Evolutionary conservation across 345 rosid genomes (phyloP), one percentile per base, ranked within the genome.

Genomic region (Eucalyptus decipiens): DNA sequence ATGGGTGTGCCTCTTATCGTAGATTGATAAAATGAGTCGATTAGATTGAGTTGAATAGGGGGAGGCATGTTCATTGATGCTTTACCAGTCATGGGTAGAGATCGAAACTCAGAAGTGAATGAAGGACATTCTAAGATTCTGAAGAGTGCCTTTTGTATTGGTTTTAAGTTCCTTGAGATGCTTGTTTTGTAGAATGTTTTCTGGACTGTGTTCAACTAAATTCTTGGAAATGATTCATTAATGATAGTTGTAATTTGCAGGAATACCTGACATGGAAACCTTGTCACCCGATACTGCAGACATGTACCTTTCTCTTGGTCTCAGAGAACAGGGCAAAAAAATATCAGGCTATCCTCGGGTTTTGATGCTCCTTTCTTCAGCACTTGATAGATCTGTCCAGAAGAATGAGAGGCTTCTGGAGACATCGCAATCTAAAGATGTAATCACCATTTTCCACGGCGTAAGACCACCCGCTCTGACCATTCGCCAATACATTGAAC

Each of bases 401-500:
- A 86, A 86, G 87, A 93, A 94, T 89, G 95, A 94, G 87, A 91
- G 90, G 89, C 81, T 90, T 54, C 42, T 86, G 18, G 94, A 92
- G 87, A 87, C 94, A 17, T 15, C 89, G 18, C 90, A 92, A 87
- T 85, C 51, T 3, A 88, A 93, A 87, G 94, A 93, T 88, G 62
- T 62, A 26, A 86, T 91, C 32, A 94, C 97, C 5, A 58, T 94
- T 37, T 97, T 97, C 89, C 96, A 97, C 34, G 98, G 98, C 15
- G 81, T 90, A 87, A 94, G 94, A 90, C 94, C 87, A 2, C 99
- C 99, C 12, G 58, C 94, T 32, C 94, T 97, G 86, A 94, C 92
- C 89, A 94, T 97, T 91, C 89, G 89, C 50, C 94, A 94, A 40
- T 97, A 97, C 91, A 88, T 97, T 83, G 95, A 95, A 85, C 97